These are phyloP conservation scores for Penicilliopsis zonata DNA, from an alignment of 495 filamentous ascomycete species.

Conservation along the genomic window DNA sequence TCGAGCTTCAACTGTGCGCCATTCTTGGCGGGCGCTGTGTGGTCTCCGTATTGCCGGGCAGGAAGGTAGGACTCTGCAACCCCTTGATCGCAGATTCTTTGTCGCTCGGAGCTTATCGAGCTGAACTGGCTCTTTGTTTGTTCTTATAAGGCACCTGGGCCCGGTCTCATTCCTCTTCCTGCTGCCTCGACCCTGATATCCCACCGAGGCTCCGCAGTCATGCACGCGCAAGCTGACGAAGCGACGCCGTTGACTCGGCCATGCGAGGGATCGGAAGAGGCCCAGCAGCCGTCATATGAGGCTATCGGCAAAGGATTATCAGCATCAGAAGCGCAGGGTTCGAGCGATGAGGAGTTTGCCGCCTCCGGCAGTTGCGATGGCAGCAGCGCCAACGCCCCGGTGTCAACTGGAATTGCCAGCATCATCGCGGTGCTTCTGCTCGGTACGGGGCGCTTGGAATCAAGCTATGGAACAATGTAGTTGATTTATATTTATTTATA, in stretches of 20 bases:
- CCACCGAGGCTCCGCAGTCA: too few relatives aligned
- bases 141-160: too few relatives aligned
- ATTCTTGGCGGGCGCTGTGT: too few relatives aligned
- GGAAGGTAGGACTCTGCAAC: too few relatives aligned
- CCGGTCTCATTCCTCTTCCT: too few relatives aligned
- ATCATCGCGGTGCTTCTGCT: constrained; percentile 26
- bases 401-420: constrained; percentile 13
- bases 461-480: not conserved
- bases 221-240: constrained; percentile 25
- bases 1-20: too few relatives aligned
- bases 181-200: too few relatives aligned
- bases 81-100: too few relatives aligned
- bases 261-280: not conserved
- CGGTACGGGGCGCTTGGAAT: constrained; percentile 8
- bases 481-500: constrained; percentile 8
- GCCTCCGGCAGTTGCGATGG: constrained; percentile 3
- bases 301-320: not conserved
- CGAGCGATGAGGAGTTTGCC: constrained; percentile 15
- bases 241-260: constrained; percentile 12
- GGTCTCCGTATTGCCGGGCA: too few relatives aligned
- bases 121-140: too few relatives aligned
- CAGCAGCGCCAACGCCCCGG: constrained; percentile 2
- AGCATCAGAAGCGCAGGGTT: not conserved
- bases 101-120: too few relatives aligned
- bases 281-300: not conserved